These are phyloP conservation scores for Aspergillus sp. DNA, from an alignment of 2,329 filamentous ascomycete genomes.

Conservation along the genomic window DNA sequence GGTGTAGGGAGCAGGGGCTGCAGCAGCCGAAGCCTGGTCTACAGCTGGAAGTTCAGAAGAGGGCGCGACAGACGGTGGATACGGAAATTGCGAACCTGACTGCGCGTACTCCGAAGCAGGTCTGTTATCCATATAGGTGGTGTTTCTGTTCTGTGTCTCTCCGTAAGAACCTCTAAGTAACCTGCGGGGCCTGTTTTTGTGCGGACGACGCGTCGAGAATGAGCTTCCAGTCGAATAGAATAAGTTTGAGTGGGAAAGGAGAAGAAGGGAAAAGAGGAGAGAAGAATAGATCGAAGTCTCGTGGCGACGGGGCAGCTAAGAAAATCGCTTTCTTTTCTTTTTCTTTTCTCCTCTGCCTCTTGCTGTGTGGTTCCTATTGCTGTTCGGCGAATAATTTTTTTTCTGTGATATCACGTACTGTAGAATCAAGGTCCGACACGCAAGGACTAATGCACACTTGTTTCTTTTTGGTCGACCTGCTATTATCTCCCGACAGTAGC, in stretches of 20 bases:
- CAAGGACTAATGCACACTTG: not conserved
- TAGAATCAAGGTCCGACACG: not conserved
- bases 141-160: constrained; percentile 18
- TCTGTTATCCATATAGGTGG: constrained; percentile 52
- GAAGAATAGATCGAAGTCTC: not conserved
- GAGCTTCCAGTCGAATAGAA: constrained; percentile 14
- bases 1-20: constrained; percentile 32
- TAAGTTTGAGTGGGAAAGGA: constrained; percentile 5
- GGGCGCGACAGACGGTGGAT: constrained; percentile 48
- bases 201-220: constrained; percentile 25
- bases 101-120: constrained; percentile 71
- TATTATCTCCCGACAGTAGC: too few relatives aligned
- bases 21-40: constrained; percentile 88
- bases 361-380: not conserved
- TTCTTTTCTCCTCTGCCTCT: not conserved
- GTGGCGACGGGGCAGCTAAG: not conserved
- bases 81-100: constrained; percentile 70
- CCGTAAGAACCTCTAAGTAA: constrained; percentile 14
- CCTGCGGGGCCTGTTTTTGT: constrained; percentile 19
- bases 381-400: not conserved
- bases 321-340: not conserved
- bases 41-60: constrained; percentile 77
- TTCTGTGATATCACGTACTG: not conserved
- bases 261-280: constrained; percentile 7
- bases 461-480: not conserved